These are phyloP conservation scores for Takashimella tepidaria DNA, from an alignment of 1,284 basidiomycete genomes.

Conservation along the genomic window DNA sequence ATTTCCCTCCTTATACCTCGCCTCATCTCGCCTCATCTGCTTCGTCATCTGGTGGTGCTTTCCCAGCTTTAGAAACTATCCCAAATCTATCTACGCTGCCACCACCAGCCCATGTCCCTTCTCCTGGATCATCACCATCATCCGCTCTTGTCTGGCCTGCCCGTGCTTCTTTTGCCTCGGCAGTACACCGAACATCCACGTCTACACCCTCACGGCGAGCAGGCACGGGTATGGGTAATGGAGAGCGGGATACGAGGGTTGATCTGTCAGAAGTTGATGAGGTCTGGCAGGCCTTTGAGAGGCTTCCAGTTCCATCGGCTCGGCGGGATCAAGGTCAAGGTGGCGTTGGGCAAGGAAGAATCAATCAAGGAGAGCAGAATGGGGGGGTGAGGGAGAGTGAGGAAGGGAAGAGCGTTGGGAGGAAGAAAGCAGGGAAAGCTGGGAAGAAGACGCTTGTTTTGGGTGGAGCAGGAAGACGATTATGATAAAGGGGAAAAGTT, in stretches of 20 bases:
- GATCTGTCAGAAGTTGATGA: background rate
- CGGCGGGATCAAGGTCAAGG: background rate
- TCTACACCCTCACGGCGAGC: conserved; percentile 4
- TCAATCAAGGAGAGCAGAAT: background rate
- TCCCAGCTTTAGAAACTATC: background rate
- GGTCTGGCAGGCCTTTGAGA: conserved; percentile 6
- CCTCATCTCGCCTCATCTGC: background rate
- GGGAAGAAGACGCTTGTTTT: conserved; percentile 18
- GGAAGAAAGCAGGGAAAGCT: conserved; percentile 17
- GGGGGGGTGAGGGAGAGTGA: conserved; percentile 1
- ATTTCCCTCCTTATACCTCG: background rate
- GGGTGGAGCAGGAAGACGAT: conserved; percentile 11
- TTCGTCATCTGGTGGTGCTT: background rate
- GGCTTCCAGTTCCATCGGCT: conserved; percentile 10
- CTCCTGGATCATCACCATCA: background rate
- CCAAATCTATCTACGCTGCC: conserved; percentile 8
- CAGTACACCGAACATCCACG: conserved; percentile 29
- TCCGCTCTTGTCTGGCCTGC: background rate
- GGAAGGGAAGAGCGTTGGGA: background rate
- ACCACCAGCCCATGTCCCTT: conserved; percentile 2
- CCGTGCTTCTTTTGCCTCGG: conserved; percentile 52
- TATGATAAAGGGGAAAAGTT: background rate
- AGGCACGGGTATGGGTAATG: background rate
- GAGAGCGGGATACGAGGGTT: background rate
- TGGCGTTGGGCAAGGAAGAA: conserved; percentile 9